These are phyloP conservation scores for Eucalyptus pauciflora DNA, from an alignment of 345 rosid species.

Conservation along the genomic window DNA sequence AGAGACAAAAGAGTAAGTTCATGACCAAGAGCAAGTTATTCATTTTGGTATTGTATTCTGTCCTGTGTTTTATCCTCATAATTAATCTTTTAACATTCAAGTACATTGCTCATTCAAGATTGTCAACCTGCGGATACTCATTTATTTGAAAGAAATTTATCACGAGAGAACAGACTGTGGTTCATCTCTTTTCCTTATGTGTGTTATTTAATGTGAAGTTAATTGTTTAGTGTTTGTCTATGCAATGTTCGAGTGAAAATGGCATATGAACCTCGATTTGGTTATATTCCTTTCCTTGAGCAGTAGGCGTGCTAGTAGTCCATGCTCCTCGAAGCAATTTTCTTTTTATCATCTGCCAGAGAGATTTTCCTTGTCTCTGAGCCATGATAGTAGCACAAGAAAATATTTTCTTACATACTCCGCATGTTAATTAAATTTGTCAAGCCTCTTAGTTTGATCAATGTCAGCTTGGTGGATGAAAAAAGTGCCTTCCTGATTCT, in stretches of 20 bases:
- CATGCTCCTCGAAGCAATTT: neutral
- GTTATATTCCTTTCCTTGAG: neutral
- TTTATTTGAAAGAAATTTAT: neutral
- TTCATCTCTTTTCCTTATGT: neutral
- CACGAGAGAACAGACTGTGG: neutral
- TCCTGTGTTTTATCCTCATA: neutral
- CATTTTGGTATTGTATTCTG: neutral
- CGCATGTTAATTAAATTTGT: neutral
- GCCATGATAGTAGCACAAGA: neutral
- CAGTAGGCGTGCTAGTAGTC: neutral
- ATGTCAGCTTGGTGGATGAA: neutral
- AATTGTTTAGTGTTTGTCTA: neutral
- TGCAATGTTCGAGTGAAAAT: neutral
- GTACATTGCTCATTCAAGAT: neutral
- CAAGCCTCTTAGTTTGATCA: neutral
- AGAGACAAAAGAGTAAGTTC: conserved; percentile 84
- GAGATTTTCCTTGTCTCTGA: neutral
- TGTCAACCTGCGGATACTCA: neutral
- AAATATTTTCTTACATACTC: neutral
- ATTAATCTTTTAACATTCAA: neutral
- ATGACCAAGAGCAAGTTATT: neutral
- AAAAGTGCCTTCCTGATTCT: neutral
- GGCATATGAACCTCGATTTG: neutral
- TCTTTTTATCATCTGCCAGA: neutral
- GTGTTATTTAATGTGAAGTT: neutral